Percentiles rank a stretch among this genome's conserved stretches.
Conservation (phyloP, 83 land plant genomes). For the Isoetes engelmannii region DNA sequence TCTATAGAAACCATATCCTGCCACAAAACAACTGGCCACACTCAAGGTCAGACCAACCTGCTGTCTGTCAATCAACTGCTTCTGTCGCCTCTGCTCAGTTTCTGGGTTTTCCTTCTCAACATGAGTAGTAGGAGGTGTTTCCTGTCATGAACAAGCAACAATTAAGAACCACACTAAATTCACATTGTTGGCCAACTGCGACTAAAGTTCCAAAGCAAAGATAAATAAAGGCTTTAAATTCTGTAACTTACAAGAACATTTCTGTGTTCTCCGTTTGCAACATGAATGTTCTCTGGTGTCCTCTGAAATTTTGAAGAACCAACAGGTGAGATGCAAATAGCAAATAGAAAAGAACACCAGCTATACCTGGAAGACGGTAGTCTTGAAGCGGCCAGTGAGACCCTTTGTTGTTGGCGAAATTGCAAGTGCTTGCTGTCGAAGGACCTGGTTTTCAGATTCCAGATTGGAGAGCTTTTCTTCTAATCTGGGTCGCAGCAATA, state of each 20-base stretch:
- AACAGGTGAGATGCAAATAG: conserved; percentile 1
- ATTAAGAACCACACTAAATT: neutral
- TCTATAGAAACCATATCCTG: too few species aligned
- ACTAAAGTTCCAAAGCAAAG: neutral
- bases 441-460: conserved; percentile 92
- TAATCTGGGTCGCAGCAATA: conserved; percentile 33
- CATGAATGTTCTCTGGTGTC: conserved; percentile 45
- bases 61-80: conserved; percentile 77
- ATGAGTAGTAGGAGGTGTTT: conserved; percentile 34
- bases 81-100: conserved; percentile 78
- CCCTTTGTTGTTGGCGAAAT: conserved; percentile 71
- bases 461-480: conserved; percentile 84
- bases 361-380: conserved; percentile 59
- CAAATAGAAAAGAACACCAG: neutral
- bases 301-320: conserved; percentile 25
- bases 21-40: neutral
- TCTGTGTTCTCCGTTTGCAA: conserved; percentile 50
- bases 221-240: neutral
- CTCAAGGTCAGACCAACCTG: conserved; percentile 41
- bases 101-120: conserved; percentile 55
- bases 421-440: conserved; percentile 83
- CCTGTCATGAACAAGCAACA: conserved; percentile 27
- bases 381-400: conserved; percentile 48
- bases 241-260: conserved; percentile 39
- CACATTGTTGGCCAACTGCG: neutral